Evolutionary conservation across 2,329 filamentous ascomycete species (phyloP).

Genomic region (Aspergillus versicolor): DNA sequence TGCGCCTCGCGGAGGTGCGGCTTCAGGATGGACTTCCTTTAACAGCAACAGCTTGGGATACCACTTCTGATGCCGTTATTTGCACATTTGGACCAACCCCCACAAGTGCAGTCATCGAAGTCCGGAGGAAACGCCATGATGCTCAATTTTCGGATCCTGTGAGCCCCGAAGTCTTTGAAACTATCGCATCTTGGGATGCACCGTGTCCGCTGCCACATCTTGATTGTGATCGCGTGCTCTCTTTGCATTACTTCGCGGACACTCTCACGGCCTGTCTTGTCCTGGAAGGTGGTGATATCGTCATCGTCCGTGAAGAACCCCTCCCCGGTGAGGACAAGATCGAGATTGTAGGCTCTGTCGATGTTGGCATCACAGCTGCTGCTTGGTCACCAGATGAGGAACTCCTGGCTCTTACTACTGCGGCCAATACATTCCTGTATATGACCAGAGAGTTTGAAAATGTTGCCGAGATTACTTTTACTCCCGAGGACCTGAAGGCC

Average conservation of each 20-base stretch:
- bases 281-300: constrained; percentile 85
- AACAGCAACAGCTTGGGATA: constrained; percentile 83
- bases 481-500: constrained; percentile 73
- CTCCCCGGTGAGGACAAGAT: constrained; percentile 71
- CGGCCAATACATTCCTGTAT: constrained; percentile 75
- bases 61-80: constrained; percentile 71
- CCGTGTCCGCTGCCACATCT: constrained; percentile 76
- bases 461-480: constrained; percentile 71
- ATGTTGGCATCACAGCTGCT: constrained; percentile 85
- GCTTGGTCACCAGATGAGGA: constrained; percentile 96
- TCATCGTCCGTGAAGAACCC: constrained; percentile 75
- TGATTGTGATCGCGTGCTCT: constrained; percentile 70
- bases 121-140: constrained; percentile 54
- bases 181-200: constrained; percentile 85
- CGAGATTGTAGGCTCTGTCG: constrained; percentile 92
- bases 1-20: constrained; percentile 66
- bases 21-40: constrained; percentile 61
- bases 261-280: constrained; percentile 75
- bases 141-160: constrained; percentile 41
- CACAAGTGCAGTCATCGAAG: constrained; percentile 69
- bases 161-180: constrained; percentile 41
- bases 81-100: constrained; percentile 80
- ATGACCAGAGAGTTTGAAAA: constrained; percentile 92
- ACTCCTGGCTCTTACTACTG: constrained; percentile 78
- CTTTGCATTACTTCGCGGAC: constrained; percentile 82